Conservation (phyloP, 805 yeast species). For the Pichia ethanolica region DNA sequence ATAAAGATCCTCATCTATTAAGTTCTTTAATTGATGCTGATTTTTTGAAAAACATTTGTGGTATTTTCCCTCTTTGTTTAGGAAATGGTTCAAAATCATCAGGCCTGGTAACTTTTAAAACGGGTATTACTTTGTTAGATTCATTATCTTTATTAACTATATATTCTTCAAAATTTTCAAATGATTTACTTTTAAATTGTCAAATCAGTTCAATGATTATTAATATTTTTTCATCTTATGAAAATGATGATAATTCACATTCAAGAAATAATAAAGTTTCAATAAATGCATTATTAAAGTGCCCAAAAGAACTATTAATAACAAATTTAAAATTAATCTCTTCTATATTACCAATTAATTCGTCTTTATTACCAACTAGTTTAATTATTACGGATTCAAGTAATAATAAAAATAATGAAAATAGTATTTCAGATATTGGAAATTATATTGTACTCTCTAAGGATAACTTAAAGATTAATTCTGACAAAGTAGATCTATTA, state of each 20-base stretch:
- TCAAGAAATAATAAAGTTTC: conserved; percentile 26
- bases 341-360: conserved; percentile 45
- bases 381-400: too few relatives aligned
- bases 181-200: conserved; percentile 39
- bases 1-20: conserved; percentile 34
- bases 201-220: conserved; percentile 44
- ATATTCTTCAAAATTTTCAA: conserved; percentile 37
- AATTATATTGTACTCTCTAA: conserved; percentile 14
- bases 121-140: conserved; percentile 35
- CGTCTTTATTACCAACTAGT: not conserved
- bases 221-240: conserved; percentile 36
- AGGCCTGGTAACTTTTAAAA: conserved; percentile 27
- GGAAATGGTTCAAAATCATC: conserved; percentile 21
- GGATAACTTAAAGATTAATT: conserved; percentile 19
- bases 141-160: conserved; percentile 39
- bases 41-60: conserved; percentile 27
- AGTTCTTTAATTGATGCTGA: conserved; percentile 35
- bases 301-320: conserved; percentile 58
- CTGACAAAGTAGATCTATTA: conserved; percentile 28
- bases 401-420: conserved; percentile 3
- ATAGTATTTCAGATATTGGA: conserved; percentile 19
- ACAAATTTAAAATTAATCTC: conserved; percentile 50
- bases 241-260: conserved; percentile 23
- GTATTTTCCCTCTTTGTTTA: conserved; percentile 23
- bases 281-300: conserved; percentile 65